phyloP scores from a whole-genome alignment of 768 basidiomycete genomes.

The Exidia glandulosa region DNA sequence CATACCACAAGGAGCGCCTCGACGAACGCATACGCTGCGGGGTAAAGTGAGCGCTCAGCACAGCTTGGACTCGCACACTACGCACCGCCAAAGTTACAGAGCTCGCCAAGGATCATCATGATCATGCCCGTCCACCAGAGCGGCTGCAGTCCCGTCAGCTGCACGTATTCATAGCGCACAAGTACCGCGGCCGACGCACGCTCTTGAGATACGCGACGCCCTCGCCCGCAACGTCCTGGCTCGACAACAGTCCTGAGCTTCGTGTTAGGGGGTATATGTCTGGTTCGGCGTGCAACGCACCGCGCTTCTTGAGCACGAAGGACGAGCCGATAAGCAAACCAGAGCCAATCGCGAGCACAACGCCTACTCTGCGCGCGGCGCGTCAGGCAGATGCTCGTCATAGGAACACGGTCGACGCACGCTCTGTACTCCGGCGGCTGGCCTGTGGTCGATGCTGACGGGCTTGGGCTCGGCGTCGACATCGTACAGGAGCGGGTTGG shows the following conservation, averaged over 20 bases:
- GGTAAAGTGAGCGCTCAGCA: not conserved
- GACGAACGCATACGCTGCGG: conserved; percentile 18
- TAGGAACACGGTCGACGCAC: not conserved
- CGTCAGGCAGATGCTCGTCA: not conserved
- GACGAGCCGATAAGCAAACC: conserved; percentile 85
- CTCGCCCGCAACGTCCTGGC: conserved; percentile 42
- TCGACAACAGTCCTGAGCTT: not conserved
- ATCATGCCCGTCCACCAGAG: conserved; percentile 47
- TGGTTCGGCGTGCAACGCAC: conserved; percentile 74
- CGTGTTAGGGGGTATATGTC: conserved; percentile 5
- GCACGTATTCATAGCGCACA: not conserved
- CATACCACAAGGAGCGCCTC: conserved; percentile 44
- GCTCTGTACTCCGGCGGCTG: conserved; percentile 2
- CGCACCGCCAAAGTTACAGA: conserved; percentile 78
- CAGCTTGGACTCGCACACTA: conserved; percentile 20
- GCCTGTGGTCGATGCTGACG: not conserved
- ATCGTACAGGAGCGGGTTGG: not conserved
- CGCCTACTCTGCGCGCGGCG: conserved; percentile 56
- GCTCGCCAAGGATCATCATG: conserved; percentile 29
- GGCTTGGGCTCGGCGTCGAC: not conserved
- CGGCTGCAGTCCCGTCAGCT: conserved; percentile 11
- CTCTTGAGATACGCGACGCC: conserved; percentile 22
- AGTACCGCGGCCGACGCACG: conserved; percentile 12
- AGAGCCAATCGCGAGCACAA: conserved; percentile 62
- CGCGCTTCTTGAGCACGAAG: conserved; percentile 99